These are phyloP conservation scores for Hanseniaspora occidentalis DNA, from an alignment of 805 yeast genomes.

Conservation along the genomic window DNA sequence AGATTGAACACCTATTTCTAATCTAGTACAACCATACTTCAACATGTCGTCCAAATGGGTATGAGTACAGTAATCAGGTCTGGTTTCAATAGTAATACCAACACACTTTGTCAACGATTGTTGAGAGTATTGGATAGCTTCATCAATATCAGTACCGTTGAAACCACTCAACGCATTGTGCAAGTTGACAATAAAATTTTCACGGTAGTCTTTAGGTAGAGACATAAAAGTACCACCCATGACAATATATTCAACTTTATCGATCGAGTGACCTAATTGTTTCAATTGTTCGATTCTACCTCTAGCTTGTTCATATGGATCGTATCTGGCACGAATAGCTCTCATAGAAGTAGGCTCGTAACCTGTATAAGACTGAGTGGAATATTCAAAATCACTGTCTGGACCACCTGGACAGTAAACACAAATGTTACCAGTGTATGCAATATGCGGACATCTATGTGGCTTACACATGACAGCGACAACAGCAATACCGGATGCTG, in stretches of 20 bases:
- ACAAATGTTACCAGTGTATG: constrained; percentile 96
- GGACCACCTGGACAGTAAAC: constrained; percentile 99
- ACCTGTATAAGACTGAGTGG: constrained; percentile 96
- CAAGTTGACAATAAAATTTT: constrained; percentile 72
- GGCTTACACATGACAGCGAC: constrained; percentile 99
- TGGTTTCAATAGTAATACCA: constrained; percentile 94
- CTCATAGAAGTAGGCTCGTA: constrained; percentile 99
- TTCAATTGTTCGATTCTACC: constrained; percentile 94
- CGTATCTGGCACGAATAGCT: constrained; percentile 97
- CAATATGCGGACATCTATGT: constrained; percentile 97
- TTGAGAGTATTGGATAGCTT: constrained; percentile 82
- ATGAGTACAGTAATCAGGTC: constrained; percentile 97
- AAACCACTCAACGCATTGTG: constrained; percentile 94
- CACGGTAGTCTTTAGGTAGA: constrained; percentile 79
- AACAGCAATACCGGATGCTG: constrained; percentile 97
- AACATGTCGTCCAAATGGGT: constrained; percentile 94
- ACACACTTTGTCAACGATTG: constrained; percentile 95
- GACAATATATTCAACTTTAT: constrained; percentile 92
- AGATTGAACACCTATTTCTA: constrained; percentile 95
- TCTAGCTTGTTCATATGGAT: constrained; percentile 96
- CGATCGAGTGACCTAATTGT: constrained; percentile 91
- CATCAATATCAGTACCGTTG: constrained; percentile 77
- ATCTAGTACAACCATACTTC: constrained; percentile 89
- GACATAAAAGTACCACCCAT: constrained; percentile 99
- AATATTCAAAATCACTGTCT: constrained; percentile 93